Conservation (phyloP, 1,284 basidiomycete genomes). For the Caloboletus firmus region DNA sequence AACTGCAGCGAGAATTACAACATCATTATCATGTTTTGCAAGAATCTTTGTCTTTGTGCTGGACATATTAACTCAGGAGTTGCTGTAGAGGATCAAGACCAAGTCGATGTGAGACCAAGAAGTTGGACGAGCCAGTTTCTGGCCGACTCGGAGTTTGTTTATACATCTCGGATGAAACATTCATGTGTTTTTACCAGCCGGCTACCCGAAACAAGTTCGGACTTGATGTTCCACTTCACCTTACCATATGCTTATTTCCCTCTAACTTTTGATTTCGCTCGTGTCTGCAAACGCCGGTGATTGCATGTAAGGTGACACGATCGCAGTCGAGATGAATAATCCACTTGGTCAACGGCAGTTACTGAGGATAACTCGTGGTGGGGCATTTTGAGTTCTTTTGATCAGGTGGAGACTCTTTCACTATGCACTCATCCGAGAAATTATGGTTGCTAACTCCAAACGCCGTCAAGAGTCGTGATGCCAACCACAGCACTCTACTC, state of each 20-base stretch:
- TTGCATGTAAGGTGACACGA: not conserved
- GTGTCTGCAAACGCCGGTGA: not conserved
- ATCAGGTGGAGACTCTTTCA: not conserved
- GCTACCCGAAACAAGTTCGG: not conserved
- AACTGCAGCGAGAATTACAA: constrained; percentile 88
- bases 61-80: constrained; percentile 22
- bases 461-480: not conserved
- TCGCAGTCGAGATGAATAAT: not conserved
- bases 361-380: not conserved
- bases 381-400: not conserved
- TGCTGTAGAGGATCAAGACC: not conserved
- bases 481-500: not conserved
- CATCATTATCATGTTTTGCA: constrained; percentile 71
- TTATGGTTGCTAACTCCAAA: not conserved
- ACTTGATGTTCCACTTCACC: not conserved
- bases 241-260: not conserved
- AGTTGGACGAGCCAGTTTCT: not conserved
- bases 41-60: constrained; percentile 48
- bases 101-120: not conserved
- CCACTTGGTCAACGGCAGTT: not conserved
- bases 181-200: constrained; percentile 32
- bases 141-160: constrained; percentile 7
- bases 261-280: constrained; percentile 3
- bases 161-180: constrained; percentile 16
- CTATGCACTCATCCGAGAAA: not conserved